A percentile compares a stretch with the other conserved stretches of the same genome.
Conservation (phyloP, 169 alveolate genomes). For the Cryptosporidium sp. region DNA sequence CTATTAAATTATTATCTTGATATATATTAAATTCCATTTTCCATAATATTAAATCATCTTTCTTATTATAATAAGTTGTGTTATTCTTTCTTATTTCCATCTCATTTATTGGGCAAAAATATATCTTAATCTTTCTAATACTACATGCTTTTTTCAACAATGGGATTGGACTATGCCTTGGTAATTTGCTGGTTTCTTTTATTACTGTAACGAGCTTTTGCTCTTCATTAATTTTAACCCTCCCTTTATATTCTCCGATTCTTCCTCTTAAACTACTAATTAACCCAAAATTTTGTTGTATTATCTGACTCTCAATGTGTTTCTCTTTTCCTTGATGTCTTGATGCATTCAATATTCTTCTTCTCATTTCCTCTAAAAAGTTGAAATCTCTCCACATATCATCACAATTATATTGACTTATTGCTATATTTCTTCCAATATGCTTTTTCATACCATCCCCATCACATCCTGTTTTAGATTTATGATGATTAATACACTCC, state of each 20-base stretch:
- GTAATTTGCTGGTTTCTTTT: background rate
- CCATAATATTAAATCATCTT: constrained; percentile 40
- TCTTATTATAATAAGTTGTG: constrained; percentile 55
- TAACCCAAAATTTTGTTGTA: background rate
- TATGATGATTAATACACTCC: constrained; percentile 71
- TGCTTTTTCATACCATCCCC: constrained; percentile 38
- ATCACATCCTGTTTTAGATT: constrained; percentile 61
- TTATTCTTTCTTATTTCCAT: constrained; percentile 59
- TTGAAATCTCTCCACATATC: constrained; percentile 36
- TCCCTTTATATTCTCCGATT: background rate
- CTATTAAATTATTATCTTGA: background rate
- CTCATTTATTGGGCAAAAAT: constrained; percentile 62
- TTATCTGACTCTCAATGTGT: background rate
- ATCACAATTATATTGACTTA: constrained; percentile 17
- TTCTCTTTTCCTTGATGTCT: background rate
- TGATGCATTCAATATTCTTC: constrained; percentile 6
- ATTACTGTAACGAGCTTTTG: constrained; percentile 1
- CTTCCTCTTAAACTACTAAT: background rate
- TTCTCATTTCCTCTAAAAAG: constrained; percentile 40
- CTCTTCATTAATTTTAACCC: background rate
- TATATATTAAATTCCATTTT: constrained; percentile 34
- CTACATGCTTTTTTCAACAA: constrained; percentile 53
- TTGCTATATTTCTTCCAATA: constrained; percentile 16
- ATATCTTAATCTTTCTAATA: constrained; percentile 35
- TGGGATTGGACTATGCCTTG: constrained; percentile 41